Conservation (phyloP, 352 stramenopile genomes). For the Saprolegnia diclina region DNA sequence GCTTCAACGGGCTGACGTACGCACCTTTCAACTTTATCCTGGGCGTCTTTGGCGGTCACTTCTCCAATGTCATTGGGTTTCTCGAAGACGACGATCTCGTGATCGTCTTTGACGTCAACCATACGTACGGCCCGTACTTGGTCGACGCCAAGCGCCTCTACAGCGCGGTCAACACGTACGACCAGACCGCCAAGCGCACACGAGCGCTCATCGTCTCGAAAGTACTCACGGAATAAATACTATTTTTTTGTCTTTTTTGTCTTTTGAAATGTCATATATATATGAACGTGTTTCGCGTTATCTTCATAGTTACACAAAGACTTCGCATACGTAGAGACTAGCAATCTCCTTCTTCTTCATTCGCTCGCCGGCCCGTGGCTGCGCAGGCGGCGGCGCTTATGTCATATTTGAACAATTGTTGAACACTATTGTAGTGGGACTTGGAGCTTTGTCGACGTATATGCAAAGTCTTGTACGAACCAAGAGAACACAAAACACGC, state of each 20-base stretch:
- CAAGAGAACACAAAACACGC: too few species aligned
- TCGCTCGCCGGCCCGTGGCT: too few species aligned
- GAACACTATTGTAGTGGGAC: too few species aligned
- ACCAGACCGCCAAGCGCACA: conserved; percentile 3
- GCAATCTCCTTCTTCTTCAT: too few species aligned
- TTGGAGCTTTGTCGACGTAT: too few species aligned
- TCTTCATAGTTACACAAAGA: too few species aligned
- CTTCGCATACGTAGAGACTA: too few species aligned
- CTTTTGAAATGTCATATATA: too few species aligned
- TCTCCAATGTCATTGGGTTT: conserved; percentile 20
- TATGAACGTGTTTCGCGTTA: too few species aligned
- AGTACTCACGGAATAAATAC: background rate
- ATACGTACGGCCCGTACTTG: conserved; percentile 24
- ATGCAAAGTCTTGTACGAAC: too few species aligned
- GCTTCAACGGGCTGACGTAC: conserved; percentile 1
- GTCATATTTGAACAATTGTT: too few species aligned
- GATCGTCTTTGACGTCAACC: conserved; percentile 24
- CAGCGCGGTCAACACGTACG: conserved; percentile 18
- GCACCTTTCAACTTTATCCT: conserved; percentile 20
- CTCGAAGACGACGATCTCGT: conserved; percentile 22
- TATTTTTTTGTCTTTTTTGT: background rate
- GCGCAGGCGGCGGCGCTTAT: too few species aligned
- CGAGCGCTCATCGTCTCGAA: conserved; percentile 19
- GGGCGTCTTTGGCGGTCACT: conserved; percentile 14
- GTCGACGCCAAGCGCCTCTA: conserved; percentile 17